Conservation (phyloP, 2,329 filamentous ascomycete genomes). For the Alternaria conjuncta region DNA sequence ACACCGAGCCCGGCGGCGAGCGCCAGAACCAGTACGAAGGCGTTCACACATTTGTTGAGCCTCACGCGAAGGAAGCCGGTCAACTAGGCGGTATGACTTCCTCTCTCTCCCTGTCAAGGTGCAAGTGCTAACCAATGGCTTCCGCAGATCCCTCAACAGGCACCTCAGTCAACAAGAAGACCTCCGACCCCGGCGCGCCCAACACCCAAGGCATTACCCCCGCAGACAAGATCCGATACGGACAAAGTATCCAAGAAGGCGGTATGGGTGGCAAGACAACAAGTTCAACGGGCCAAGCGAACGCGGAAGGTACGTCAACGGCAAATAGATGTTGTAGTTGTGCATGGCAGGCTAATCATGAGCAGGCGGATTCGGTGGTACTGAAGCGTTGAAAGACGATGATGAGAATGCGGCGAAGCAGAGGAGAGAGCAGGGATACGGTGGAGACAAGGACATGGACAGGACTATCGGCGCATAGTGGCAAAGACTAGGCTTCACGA, state of each 20-base stretch:
- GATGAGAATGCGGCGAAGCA: slow-evolving; percentile 47
- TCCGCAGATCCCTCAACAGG: slow-evolving; percentile 7
- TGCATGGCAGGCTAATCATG: slow-evolving; percentile 2
- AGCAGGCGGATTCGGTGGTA: slow-evolving; percentile 47
- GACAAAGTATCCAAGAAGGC: slow-evolving; percentile 62
- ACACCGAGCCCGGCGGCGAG: slow-evolving; percentile 66
- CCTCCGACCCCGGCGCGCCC: slow-evolving; percentile 47
- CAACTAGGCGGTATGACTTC: slow-evolving; percentile 60
- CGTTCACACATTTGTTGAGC: slow-evolving; percentile 57
- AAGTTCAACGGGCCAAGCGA: slow-evolving; percentile 44
- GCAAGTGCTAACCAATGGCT: neutral
- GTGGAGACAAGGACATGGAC: slow-evolving; percentile 55
- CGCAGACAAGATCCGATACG: slow-evolving; percentile 62
- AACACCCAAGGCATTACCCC: slow-evolving; percentile 49
- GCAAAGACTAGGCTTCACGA: slow-evolving; percentile 27
- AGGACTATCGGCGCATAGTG: slow-evolving; percentile 55
- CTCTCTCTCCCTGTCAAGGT: neutral
- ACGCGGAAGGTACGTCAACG: slow-evolving; percentile 46
- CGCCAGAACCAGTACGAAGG: slow-evolving; percentile 66
- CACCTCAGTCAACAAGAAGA: slow-evolving; percentile 21
- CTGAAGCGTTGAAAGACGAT: slow-evolving; percentile 48
- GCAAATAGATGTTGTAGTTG: neutral
- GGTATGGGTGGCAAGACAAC: slow-evolving; percentile 63
- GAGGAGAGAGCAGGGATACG: slow-evolving; percentile 62
- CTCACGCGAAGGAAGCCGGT: slow-evolving; percentile 61